Base-by-base conservation (phyloP, 192 early-diverging fungal species). In the Coemansia sp. region DNA sequence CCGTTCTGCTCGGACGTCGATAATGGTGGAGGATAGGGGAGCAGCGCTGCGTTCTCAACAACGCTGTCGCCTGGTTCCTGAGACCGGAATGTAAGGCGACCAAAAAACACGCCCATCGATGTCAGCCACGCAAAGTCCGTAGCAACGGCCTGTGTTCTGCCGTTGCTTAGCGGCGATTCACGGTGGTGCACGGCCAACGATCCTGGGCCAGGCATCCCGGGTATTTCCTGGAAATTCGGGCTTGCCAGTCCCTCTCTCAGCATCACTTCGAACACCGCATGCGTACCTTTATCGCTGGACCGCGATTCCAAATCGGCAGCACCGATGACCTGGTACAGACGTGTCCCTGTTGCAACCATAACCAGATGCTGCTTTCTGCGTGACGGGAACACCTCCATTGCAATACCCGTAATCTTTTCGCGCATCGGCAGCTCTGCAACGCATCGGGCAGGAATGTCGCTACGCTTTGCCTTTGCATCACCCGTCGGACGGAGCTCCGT, bases 311-410 rank as follows among this genome's bases (percentile, higher is more conserved):
- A 66, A 20, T 81, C 80, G 10, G 84, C 83, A 2, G 79, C 72
- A 0, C 94, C 95, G 61, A 97, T 83, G 42, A 96, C 90, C 64
- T 96, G 94, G 69, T 98, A 98, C 19, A 98, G 80, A n/a, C 89
- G 85, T 0, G 84, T 93, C 0, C 91, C 84, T 0, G 96, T 96
- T 7, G 94, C 78, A 11, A 89, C 82, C 42, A 96, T 70, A 2
- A 97, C 87, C 29, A 92, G 81, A 62, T 92, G 92, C 68, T 90
- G 88, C 58, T 87, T 84, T n/a, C 82, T 56, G 22, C 75, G 84
- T 17, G 82, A 83, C 0, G 91, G 91, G 54, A 93, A 94, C 57
- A 89, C 81, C 75, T 93, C 91, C 79, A 89, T 88, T 10, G 88
- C 84, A 27, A 98, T 74, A 19, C 94, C 93, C 13, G 84, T 83